These are phyloP conservation scores for Mentha longifolia DNA, from an alignment of 257 asterid genomes.

Conservation along the genomic window DNA sequence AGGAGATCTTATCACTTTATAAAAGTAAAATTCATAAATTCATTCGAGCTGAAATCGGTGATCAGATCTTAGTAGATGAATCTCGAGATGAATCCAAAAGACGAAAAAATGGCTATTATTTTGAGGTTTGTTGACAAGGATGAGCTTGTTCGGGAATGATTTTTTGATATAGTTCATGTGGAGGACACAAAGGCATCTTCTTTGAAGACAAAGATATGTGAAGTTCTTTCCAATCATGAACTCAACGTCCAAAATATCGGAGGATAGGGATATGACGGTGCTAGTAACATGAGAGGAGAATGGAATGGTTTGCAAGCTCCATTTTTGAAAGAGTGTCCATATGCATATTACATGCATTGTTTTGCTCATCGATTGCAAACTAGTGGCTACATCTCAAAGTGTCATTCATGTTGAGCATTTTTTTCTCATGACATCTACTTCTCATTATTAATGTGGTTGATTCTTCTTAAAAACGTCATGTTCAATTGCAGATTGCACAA, in stretches of 20 bases:
- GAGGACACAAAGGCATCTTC: background rate
- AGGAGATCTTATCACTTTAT: constrained; percentile 13
- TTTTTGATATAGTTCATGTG: constrained; percentile 1
- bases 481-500: background rate
- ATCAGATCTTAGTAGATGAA: constrained; percentile 20
- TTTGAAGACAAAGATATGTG: background rate
- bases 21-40: background rate
- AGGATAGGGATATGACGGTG: background rate
- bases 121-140: constrained; percentile 16
- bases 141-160: background rate
- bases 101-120: constrained; percentile 7
- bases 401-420: background rate
- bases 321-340: background rate
- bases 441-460: background rate
- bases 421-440: background rate
- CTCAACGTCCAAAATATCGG: background rate
- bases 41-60: constrained; percentile 24
- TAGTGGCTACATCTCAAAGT: background rate
- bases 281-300: background rate
- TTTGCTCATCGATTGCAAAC: background rate
- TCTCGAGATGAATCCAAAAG: constrained; percentile 10
- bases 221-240: background rate
- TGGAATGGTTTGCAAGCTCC: background rate
- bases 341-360: background rate
- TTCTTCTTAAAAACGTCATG: background rate